These are phyloP conservation scores for Austroboletus novae-zelandiae DNA, from an alignment of 1,284 basidiomycete species.

Conservation along the genomic window DNA sequence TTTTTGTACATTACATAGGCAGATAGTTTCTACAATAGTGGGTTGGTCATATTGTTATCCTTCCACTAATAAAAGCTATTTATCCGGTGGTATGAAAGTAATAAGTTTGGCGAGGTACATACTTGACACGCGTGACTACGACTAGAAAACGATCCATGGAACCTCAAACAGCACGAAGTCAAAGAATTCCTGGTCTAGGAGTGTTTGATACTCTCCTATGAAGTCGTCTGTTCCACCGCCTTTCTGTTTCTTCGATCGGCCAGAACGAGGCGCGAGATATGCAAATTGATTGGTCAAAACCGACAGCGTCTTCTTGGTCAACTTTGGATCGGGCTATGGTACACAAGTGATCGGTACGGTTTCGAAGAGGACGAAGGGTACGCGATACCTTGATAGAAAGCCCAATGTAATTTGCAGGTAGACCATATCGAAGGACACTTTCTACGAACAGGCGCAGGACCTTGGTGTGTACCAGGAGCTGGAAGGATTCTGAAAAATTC, in stretches of 20 bases:
- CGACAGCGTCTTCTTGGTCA: slow-evolving; percentile 75
- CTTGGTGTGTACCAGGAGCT: slow-evolving; percentile 93
- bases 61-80: slow-evolving; percentile 39
- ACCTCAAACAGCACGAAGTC: slow-evolving; percentile 91
- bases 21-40: slow-evolving; percentile 47
- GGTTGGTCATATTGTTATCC: slow-evolving; percentile 55
- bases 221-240: slow-evolving; percentile 60
- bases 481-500: slow-evolving; percentile 97
- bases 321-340: slow-evolving; percentile 82
- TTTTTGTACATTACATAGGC: slow-evolving; percentile 37
- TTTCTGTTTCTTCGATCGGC: slow-evolving; percentile 40
- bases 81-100: slow-evolving; percentile 17
- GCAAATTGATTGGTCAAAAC: slow-evolving; percentile 76
- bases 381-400: slow-evolving; percentile 73
- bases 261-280: slow-evolving; percentile 70
- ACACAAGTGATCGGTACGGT: background rate
- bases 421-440: slow-evolving; percentile 92
- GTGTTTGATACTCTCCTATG: slow-evolving; percentile 83
- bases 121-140: background rate
- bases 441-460: slow-evolving; percentile 91
- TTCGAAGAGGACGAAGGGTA: slow-evolving; percentile 1
- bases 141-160: slow-evolving; percentile 70
- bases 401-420: slow-evolving; percentile 90
- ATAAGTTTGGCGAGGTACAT: background rate
- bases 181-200: slow-evolving; percentile 93